phyloP scores from a whole-genome alignment of 441 rosid genomes.

The Gossypium lobatum region DNA sequence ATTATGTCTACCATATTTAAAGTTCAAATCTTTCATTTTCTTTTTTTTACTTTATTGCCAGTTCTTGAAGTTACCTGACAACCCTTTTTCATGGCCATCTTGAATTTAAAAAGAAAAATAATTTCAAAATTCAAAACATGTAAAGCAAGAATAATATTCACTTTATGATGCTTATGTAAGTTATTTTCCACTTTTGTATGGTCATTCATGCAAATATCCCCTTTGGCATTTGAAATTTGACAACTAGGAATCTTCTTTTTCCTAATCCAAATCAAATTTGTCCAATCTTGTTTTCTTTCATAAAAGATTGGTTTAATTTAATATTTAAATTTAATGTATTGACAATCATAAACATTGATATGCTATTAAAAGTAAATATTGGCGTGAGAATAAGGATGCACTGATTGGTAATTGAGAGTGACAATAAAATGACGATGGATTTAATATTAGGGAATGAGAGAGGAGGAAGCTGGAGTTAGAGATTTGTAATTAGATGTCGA shows the following conservation, averaged over 20 bases:
- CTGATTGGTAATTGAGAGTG: too few species aligned
- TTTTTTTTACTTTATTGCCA: background rate
- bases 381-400: accelerated
- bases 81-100: background rate
- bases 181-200: background rate
- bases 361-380: too few species aligned
- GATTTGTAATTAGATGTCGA: too few species aligned
- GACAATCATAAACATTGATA: too few species aligned
- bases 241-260: background rate
- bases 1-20: background rate
- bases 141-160: background rate
- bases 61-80: background rate
- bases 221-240: background rate
- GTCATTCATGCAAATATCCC: background rate
- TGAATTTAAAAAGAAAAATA: background rate
- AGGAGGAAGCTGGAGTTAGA: too few species aligned
- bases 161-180: background rate
- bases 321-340: background rate
- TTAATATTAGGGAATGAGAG: too few species aligned
- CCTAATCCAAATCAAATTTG: background rate
- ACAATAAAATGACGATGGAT: too few species aligned
- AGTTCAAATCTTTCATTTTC: background rate
- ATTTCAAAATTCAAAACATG: background rate
- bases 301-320: background rate
- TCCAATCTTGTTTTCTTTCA: background rate